Evolutionary conservation across 2,329 filamentous ascomycete genomes (phyloP), one percentile per base, ranked within the genome.

Genomic region (Exophiala lecanii-corni): DNA sequence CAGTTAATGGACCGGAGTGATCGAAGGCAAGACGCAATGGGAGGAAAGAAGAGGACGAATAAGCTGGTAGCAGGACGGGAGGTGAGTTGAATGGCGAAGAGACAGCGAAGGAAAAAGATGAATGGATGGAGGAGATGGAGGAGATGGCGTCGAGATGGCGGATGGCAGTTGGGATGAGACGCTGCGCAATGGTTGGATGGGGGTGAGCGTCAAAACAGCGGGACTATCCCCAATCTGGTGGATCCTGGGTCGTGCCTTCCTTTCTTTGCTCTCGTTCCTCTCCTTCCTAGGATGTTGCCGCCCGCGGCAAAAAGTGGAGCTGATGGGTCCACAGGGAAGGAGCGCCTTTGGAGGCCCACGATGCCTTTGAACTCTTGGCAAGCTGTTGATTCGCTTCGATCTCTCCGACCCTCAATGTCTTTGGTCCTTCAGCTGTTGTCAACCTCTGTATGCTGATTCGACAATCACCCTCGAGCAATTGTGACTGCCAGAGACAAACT

Each of bases 191-290:
- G 7, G 35, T 10, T 13, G 21, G 9, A 31, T 15, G 20, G 18
- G 19, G 6, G 37, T 39, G 38, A 38, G 41, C 50, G 41, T 53
- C 47, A 50, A 47, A 50, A 35, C 47, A 41, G 50, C 46, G 34
- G 41, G 39, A 26, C 13, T 15, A 31, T 13, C 17, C n/a, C 9
- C 10, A 31, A 42, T 28, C 35, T 30, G 30, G 32, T 21, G 15
- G 18, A 17, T 35, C 28, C 28, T 23, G 23, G 36, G 25, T 40
- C 19, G 17, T 26, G 23, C 25, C 30, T 35, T 23, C 32, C 21
- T 16, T 26, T 38, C 17, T 26, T 7, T 17, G 33, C 31, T n/a
- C 36, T 18, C 18, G 33, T 30, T 39, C 34, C 20, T n/a, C 20
- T 39, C 41, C 39, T 9, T 7, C 10, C 26, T 44, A 25, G 20